phyloP scores from a whole-genome alignment of 2,329 filamentous ascomycete genomes.

The Aspergillus sp. region DNA sequence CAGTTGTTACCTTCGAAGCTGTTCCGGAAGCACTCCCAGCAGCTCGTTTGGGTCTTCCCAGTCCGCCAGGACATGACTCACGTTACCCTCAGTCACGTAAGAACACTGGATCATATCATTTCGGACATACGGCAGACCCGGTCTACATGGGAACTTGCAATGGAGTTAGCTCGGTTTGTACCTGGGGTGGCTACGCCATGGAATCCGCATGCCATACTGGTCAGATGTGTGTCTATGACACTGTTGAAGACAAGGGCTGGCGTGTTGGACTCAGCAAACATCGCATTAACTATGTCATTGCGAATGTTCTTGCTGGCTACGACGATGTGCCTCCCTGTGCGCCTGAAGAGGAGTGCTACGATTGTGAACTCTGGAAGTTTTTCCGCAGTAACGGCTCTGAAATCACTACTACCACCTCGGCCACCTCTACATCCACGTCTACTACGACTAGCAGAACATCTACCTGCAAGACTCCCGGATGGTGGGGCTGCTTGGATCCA shows the following conservation, averaged over 20 bases:
- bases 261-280: conserved; percentile 88
- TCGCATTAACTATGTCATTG: conserved; percentile 84
- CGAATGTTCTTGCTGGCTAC: conserved; percentile 82
- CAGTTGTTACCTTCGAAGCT: conserved; percentile 89
- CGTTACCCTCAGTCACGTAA: conserved; percentile 68
- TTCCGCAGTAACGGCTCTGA: conserved; percentile 89
- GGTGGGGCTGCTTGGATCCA: conserved; percentile 70
- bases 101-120: conserved; percentile 80
- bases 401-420: conserved; percentile 59
- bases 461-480: conserved; percentile 88
- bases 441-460: conserved; percentile 66
- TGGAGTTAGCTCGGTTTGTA: conserved; percentile 83
- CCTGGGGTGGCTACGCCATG: conserved; percentile 88
- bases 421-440: conserved; percentile 51
- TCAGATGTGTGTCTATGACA: conserved; percentile 85
- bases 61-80: conserved; percentile 75
- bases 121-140: conserved; percentile 93
- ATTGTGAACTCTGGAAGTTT: conserved; percentile 93
- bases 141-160: conserved; percentile 94
- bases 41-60: conserved; percentile 78
- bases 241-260: conserved; percentile 88
- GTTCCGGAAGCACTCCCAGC: conserved; percentile 89
- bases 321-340: conserved; percentile 76
- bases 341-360: conserved; percentile 75
- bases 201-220: conserved; percentile 92